Evolutionary conservation across 2,329 filamentous ascomycete species (phyloP), one percentile per base, ranked within the genome.

Genomic region (Myotisia sp.): DNA sequence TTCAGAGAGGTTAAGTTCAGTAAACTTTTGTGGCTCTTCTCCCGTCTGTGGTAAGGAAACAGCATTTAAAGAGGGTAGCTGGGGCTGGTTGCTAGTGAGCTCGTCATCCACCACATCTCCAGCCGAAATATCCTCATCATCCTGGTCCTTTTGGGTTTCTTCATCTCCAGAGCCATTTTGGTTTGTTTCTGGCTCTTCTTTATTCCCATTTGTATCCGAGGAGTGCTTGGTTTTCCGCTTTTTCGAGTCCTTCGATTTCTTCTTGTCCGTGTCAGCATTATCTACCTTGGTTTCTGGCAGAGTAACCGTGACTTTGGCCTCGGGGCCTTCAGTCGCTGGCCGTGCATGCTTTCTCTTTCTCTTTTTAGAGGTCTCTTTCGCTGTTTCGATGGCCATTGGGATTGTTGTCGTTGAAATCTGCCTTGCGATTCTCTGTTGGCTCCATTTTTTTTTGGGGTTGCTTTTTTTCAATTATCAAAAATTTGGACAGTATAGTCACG

Each of bases 11-110:
- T 24, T n/a, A 7, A 36, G 33, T n/a, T 36, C 33, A 20, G 26
- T 29, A 14, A 29, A 29, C 26, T 36, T 36, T 16, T 77, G 65
- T 14, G 77, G 75, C 37, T 78, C 71, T 32, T 59, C 63, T 34
- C 71, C 71, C 19, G 72, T 67, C 19, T 65, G 66, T 2, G 76
- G 76, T 33, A 76, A 55, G 8, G 66, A 62, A 33, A 76, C 66
- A 9, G 63, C 45, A 26, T 56, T 52, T 40, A 55, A 46, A 6
- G 68, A 67, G n/a, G 70, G 68, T 6, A 75, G 58, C 37, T 71
- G 70, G 17, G 60, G 37, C 22, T 47, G 26, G 9, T 40, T 32
- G 4, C 27, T 42, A 10, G 46, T 46, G 4, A 45, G 41, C n/a
- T 43, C 53, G 43, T 59, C 62, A 39, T 44, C 43, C 26, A 42